phyloP scores from a whole-genome alignment of 2,329 filamentous ascomycete species.

The Laburnicola sp. region DNA sequence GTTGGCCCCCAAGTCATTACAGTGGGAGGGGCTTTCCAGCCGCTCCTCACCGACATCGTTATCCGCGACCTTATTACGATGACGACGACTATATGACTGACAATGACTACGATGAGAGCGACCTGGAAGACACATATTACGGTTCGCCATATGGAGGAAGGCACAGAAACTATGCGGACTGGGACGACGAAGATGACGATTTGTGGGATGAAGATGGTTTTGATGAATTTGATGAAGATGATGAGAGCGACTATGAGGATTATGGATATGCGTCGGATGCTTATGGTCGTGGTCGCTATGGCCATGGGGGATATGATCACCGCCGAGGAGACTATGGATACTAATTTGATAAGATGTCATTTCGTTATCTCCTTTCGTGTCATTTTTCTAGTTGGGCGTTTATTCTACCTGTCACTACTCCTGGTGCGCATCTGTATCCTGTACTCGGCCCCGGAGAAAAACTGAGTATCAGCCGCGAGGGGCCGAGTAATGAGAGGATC shows the following conservation, averaged over 20 bases:
- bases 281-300: conserved; percentile 10
- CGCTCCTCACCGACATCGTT: neutral
- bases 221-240: conserved; percentile 12
- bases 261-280: neutral
- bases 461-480: no score
- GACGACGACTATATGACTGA: conserved; percentile 12
- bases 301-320: conserved; percentile 3
- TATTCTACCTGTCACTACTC: no score
- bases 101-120: conserved; percentile 12
- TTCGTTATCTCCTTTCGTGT: no score
- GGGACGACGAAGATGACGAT: conserved; percentile 19
- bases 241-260: conserved; percentile 12
- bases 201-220: conserved; percentile 8
- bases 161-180: conserved; percentile 7
- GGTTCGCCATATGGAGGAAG: conserved; percentile 2
- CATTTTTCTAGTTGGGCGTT: neutral
- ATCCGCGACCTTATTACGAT: conserved; percentile 10
- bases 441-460: no score
- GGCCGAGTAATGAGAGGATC: no score
- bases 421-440: no score
- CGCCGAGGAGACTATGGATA: neutral
- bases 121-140: conserved; percentile 6
- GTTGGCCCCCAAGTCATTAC: neutral
- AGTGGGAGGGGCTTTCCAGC: conserved; percentile 10
- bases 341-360: neutral